Base-by-base conservation (phyloP, 1,284 basidiomycete species). In the Rhizopogon parksii region DNA sequence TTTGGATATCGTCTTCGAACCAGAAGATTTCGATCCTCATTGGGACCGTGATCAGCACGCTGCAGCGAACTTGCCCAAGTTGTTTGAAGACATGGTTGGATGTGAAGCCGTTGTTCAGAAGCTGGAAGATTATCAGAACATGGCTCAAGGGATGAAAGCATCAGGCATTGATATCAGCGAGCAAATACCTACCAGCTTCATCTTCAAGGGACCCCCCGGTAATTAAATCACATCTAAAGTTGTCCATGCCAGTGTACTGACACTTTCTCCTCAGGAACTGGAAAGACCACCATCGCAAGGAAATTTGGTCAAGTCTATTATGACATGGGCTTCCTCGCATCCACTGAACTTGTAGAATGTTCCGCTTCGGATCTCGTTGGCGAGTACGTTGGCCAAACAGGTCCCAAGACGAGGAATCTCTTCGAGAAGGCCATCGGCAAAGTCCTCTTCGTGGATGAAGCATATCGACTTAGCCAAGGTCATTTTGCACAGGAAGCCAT, bases 131-230 rank as follows among this genome's bases (percentile, higher is more conserved):
- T 81, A 73, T 49, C 80, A 82, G 58, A 60, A 68, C 36, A 70
- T 77, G 25, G 73, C 76, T 2, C 56, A 59, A 3, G 61, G 54
- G 12, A 66, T 69, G 56, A 75, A 73, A 56, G 55, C 51, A 7
- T 60, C 61, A n/a, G 68, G 68, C 0, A 62, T 64, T 34, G 71
- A 78, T 50, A 55, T 68, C 2, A 66, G 72, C 0, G 63, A 73
- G 5, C 61, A 68, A n/a, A 73, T 82, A 21, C 80, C 80, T 0
- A 82, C 75, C 12, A 80, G 71, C 50, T 83, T 82, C 56, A 66
- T 83, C 2, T 82, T 83, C 68, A 82, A 79, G 55, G 81, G 81
- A 0, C 80, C 81, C 14, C 80, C 81, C 55, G 81, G 80, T 77
- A 56, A 43, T 19, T 3, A 14, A 43, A 19, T 17, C 7, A 14